Conservation (phyloP, 306 rosid species). For the Cercis canadensis region DNA sequence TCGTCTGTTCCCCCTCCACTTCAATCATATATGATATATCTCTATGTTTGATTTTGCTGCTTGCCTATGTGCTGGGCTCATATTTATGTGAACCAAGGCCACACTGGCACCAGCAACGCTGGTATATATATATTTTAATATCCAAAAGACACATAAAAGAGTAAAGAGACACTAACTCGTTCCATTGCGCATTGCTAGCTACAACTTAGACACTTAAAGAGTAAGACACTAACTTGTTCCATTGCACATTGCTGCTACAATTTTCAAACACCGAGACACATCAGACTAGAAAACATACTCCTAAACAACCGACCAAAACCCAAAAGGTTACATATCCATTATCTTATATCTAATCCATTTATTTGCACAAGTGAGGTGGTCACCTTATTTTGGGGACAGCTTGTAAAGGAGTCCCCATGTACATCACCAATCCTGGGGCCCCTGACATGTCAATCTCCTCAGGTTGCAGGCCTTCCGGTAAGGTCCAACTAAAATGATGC, state of each 20-base stretch:
- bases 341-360: background rate
- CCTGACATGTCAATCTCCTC: conserved; percentile 60
- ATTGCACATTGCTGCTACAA: too few species aligned
- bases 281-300: conserved; percentile 31
- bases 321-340: conserved; percentile 42
- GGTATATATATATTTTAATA: too few species aligned
- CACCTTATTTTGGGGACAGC: conserved; percentile 55
- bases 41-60: conserved; percentile 1
- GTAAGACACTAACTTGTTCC: too few species aligned
- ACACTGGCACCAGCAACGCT: background rate
- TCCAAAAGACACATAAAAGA: too few species aligned
- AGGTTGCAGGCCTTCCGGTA: conserved; percentile 37
- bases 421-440: conserved; percentile 56
- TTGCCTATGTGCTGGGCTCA: too few species aligned
- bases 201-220: too few species aligned
- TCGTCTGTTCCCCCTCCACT: conserved; percentile 32
- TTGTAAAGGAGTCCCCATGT: conserved; percentile 51
- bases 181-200: conserved; percentile 12
- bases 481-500: conserved; percentile 60
- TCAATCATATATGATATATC: background rate
- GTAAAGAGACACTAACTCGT: conserved; percentile 11
- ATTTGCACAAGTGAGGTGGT: conserved; percentile 42
- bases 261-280: background rate
- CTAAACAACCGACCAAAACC: conserved; percentile 42
- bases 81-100: conserved; percentile 11